Conservation (phyloP, 192 early-diverging fungal genomes). For the Martensiomyces pterosporus region DNA sequence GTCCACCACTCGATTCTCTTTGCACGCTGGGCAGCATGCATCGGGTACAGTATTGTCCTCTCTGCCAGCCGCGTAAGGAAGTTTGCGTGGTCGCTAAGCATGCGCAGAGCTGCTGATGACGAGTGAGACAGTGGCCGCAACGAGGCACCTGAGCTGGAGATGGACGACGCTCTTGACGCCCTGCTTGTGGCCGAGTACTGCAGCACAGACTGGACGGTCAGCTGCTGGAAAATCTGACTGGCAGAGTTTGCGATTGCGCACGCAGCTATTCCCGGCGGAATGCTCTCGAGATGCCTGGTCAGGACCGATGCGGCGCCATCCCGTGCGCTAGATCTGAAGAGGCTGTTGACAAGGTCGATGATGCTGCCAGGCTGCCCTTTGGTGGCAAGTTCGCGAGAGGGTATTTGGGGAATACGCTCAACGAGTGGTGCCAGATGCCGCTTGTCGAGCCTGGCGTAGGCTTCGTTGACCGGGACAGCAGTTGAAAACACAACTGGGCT, state of each 20-base stretch:
- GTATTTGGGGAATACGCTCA: slow-evolving; percentile 35
- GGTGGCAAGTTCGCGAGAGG: slow-evolving; percentile 22
- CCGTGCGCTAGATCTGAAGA: slow-evolving; percentile 24
- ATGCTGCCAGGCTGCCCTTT: slow-evolving; percentile 13
- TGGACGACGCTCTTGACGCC: too few species aligned
- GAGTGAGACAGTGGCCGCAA: not conserved
- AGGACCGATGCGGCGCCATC: slow-evolving; percentile 30
- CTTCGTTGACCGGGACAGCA: slow-evolving; percentile 24
- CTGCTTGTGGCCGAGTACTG: slow-evolving; percentile 14
- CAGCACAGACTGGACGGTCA: slow-evolving; percentile 21
- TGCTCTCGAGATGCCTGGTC: slow-evolving; percentile 20
- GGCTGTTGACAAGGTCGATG: slow-evolving; percentile 34
- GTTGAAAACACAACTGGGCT: too few species aligned
- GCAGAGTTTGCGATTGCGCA: slow-evolving; percentile 45
- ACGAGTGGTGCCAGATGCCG: slow-evolving; percentile 30
- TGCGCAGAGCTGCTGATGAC: slow-evolving; percentile 19
- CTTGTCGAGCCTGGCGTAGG: slow-evolving; percentile 22
- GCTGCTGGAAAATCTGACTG: slow-evolving; percentile 36
- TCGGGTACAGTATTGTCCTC: slow-evolving; percentile 27
- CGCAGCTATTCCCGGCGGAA: slow-evolving; percentile 43
- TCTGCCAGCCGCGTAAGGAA: slow-evolving; percentile 43
- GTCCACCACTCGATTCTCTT: slow-evolving; percentile 47
- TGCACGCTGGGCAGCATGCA: slow-evolving; percentile 29
- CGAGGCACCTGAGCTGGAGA: slow-evolving; percentile 1
- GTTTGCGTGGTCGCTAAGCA: slow-evolving; percentile 48